Evolutionary conservation across 768 basidiomycete genomes (phyloP), one percentile per base, ranked within the genome.

Genomic region (Nidularia sp.): DNA sequence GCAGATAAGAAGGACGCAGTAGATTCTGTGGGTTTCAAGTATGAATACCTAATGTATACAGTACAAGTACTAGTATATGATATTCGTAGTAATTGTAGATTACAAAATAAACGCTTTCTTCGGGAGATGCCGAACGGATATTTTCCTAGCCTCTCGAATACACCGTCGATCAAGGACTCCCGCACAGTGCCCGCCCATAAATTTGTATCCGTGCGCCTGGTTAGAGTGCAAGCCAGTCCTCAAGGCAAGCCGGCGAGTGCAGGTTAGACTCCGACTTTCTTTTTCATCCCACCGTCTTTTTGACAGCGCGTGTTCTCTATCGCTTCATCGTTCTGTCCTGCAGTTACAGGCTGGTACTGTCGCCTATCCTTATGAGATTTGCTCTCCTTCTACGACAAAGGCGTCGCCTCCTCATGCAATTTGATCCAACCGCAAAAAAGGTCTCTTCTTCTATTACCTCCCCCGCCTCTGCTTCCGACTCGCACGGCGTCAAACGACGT

Each of bases 331-430:
- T 39, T 39, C 36, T n/a, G 8, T 39, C 9, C 36, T 8, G 8
- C n/a, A 9, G n/a, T 8, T n/a, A n/a, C n/a, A n/a, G 9, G n/a
- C 36, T 9, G 9, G 8, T 39, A 9, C 36, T 8, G 36, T n/a
- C 9, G 36, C 36, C 36, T 39, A 9, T n/a, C 64, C 69, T 65
- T 74, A 84, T 84, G 81, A 77, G 74, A 72, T 61, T 77, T 63
- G 76, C 73, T 59, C 68, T 73, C 57, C 50, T 74, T 49, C 65
- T 79, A 55, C 70, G 72, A 58, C 66, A 72, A 52, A 74, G 79
- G 75, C 75, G 70, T 66, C 72, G 77, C 70, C 74, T 81, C 66
- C 72, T 81, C 72, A 84, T 85, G 82, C 79, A 79, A 74, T 61
- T 79, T 60, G 75, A 81, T 67, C 66, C 44, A 45, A 12, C 71